Evolutionary conservation across 768 basidiomycete genomes (phyloP).

Genomic region (Gelatoporia subvermispora): DNA sequence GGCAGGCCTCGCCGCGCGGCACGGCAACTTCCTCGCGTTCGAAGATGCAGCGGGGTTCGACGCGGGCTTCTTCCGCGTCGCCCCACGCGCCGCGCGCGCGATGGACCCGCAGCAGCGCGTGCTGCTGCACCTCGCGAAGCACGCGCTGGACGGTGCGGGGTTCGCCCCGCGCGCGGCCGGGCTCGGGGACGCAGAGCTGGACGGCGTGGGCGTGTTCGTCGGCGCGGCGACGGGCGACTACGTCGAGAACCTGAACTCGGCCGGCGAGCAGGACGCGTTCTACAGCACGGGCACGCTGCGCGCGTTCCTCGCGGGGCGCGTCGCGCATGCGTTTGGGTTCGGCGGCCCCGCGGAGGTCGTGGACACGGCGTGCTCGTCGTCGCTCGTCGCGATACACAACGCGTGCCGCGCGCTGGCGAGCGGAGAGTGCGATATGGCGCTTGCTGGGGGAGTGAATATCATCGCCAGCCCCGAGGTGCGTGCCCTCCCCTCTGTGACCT

Average conservation of each 20-base stretch:
- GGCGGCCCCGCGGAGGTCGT: constrained; percentile 68
- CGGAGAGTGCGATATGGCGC: constrained; percentile 60
- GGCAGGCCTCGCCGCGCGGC: constrained; percentile 29
- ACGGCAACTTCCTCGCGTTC: constrained; percentile 54
- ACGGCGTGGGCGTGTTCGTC: constrained; percentile 59
- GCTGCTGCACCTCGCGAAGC: constrained; percentile 59
- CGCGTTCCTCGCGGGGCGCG: constrained; percentile 66
- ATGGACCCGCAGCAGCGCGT: constrained; percentile 79
- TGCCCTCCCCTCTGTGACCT: neutral
- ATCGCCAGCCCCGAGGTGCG: constrained; percentile 69
- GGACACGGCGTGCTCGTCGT: constrained; percentile 75
- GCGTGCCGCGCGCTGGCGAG: constrained; percentile 61
- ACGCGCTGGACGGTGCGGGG: constrained; percentile 67
- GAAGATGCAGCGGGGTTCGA: constrained; percentile 56
- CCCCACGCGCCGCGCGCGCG: constrained; percentile 65
- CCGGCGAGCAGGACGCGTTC: constrained; percentile 64
- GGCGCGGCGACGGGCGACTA: constrained; percentile 73
- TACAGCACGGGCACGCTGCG: constrained; percentile 54
- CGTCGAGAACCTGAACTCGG: constrained; percentile 52
- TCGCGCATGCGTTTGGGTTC: constrained; percentile 64
- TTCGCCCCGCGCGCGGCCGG: constrained; percentile 58
- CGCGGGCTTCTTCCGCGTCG: constrained; percentile 66
- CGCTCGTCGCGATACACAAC: constrained; percentile 61
- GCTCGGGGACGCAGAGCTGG: constrained; percentile 42
- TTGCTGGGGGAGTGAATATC: constrained; percentile 73